Conservation (phyloP, 2,329 filamentous ascomycete species). For the Colletotrichum graminicola region DNA sequence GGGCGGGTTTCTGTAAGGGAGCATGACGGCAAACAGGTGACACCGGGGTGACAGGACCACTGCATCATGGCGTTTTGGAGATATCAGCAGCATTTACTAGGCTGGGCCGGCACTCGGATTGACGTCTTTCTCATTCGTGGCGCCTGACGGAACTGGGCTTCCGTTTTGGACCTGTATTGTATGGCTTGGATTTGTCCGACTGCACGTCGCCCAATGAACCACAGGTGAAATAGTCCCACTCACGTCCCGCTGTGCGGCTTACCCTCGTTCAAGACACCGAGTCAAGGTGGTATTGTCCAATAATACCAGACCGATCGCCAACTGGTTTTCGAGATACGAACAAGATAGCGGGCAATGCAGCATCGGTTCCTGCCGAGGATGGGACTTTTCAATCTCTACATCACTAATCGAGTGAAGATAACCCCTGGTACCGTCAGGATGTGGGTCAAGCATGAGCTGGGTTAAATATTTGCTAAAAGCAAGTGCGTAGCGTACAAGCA, state of each 20-base stretch:
- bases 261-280: too few species aligned
- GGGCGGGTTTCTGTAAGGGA: neutral
- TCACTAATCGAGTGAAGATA: too few species aligned
- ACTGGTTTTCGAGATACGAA: too few species aligned
- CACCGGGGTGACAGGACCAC: neutral
- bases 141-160: neutral
- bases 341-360: too few species aligned
- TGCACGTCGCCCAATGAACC: neutral
- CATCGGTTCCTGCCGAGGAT: too few species aligned
- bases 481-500: too few species aligned
- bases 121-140: constrained; percentile 16
- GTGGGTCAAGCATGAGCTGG: too few species aligned
- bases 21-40: neutral
- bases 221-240: neutral
- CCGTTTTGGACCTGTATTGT: neutral
- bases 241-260: neutral
- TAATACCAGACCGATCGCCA: too few species aligned
- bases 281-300: too few species aligned
- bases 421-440: too few species aligned
- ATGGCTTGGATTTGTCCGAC: neutral
- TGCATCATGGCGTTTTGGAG: constrained; percentile 23
- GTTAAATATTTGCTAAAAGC: too few species aligned
- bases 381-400: too few species aligned
- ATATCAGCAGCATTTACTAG: constrained; percentile 19
- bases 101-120: constrained; percentile 16